These are phyloP conservation scores for Quercus alba DNA, from an alignment of 306 rosid genomes.

Conservation along the genomic window DNA sequence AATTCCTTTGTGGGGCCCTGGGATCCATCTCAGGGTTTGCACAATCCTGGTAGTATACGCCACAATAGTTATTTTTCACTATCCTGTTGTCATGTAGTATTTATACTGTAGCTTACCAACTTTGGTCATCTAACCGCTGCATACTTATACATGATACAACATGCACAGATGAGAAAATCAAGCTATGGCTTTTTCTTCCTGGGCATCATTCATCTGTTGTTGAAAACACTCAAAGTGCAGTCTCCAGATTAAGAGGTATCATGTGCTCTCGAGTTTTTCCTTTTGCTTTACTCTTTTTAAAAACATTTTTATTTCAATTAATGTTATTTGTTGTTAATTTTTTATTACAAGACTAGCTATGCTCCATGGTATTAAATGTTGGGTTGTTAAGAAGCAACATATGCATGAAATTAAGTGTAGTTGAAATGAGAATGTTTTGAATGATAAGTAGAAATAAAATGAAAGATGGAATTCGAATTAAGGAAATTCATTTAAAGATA, in stretches of 20 bases:
- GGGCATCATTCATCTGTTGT: slow-evolving; percentile 75
- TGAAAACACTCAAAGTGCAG: slow-evolving; percentile 75
- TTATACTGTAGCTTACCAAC: background rate
- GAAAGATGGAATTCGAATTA: too few species aligned
- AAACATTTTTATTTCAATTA: too few species aligned
- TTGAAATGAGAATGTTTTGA: too few species aligned
- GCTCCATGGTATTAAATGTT: too few species aligned
- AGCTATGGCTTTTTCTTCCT: slow-evolving; percentile 97
- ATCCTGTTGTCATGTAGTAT: background rate
- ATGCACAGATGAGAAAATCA: slow-evolving; percentile 83
- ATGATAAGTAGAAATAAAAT: too few species aligned
- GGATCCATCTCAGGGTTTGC: slow-evolving; percentile 99
- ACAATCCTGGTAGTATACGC: slow-evolving; percentile 81
- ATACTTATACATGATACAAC: slow-evolving; percentile 1
- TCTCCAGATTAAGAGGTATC: slow-evolving; percentile 83
- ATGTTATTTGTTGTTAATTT: too few species aligned
- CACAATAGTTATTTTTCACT: slow-evolving; percentile 18
- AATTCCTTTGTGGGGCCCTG: slow-evolving; percentile 98
- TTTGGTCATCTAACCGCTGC: slow-evolving; percentile 28
- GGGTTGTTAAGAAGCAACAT: too few species aligned
- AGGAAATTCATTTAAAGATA: too few species aligned
- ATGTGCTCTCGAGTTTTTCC: slow-evolving; percentile 14
- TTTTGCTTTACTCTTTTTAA: slow-evolving; percentile 5
- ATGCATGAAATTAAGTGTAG: too few species aligned
- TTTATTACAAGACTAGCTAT: too few species aligned